Base-by-base conservation (phyloP, 345 rosid genomes). In the Durio zibethinus region DNA sequence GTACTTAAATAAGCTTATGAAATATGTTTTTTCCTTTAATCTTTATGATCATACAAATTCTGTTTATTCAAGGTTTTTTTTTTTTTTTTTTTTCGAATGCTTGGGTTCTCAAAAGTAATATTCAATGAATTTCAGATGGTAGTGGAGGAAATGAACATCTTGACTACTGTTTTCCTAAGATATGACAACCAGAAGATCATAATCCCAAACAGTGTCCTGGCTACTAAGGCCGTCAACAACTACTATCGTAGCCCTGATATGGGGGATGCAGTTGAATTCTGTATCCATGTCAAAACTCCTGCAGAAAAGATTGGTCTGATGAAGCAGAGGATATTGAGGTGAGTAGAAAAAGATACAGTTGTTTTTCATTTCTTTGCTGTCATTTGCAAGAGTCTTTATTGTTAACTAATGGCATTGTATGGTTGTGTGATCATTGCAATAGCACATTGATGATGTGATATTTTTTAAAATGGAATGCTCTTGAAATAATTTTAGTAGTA, bases 111-210 rank as follows among this genome's bases (percentile, higher is more conserved):
- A 27, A 48, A 64, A 67, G 31, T 36, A 25, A 16, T 15, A 8
- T 29, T 29, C 11, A 60, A 74, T 42, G 23, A 76, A 68, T 77
- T 67, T 27, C 80, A 95, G 99, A 20, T 93, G 92, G 47, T 93
- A n/a, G 99, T 93, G 71, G 99, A 95, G 83, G 99, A 95, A 86
- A 95, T 95, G 97, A 95, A 93, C 87, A 95, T 95, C 77, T 79
- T 95, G 69, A 90, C 93, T 7, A 91, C 97, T 1, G 78, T 93
- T n/a, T 95, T 95, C 88, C 87, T 95, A 50, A 82, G 97, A 86
- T 84, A 64, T 1, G 98, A 95, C 86, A 93, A 93, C 78, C 92
- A 81, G 79, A 95, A 89, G 90, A 82, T 95, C 38, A 80, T 85
- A 27, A 87, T 78, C 72, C 97, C 93, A 0, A 95, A 95, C 63